A percentile compares a stretch with the other conserved stretches of the same genome.
Evolutionary conservation across 2,329 filamentous ascomycete genomes (phyloP).

Genomic region (Leptographium wingfieldii): DNA sequence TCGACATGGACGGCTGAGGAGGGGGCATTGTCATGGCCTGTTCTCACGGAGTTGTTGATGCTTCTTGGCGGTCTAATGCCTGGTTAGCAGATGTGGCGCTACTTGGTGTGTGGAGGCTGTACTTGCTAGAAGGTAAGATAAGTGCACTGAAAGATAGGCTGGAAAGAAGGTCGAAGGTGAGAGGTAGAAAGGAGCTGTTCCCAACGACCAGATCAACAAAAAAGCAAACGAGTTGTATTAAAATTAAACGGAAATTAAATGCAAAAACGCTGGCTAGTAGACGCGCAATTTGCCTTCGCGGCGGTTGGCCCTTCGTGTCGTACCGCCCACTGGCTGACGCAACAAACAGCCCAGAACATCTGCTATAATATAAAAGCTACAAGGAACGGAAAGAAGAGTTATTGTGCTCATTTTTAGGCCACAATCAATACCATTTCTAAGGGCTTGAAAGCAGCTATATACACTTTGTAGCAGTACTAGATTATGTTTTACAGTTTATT

Average conservation of each 20-base stretch:
- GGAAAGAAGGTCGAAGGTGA: background rate
- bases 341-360: slow-evolving; percentile 6
- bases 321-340: too few species aligned
- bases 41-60: background rate
- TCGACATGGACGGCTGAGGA: background rate
- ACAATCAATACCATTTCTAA: too few species aligned
- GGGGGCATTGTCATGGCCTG: background rate
- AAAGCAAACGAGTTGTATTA: background rate
- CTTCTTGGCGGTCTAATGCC: background rate
- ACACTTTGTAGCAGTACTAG: too few species aligned
- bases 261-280: background rate
- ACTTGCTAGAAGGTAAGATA: background rate
- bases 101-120: background rate
- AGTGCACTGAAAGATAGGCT: background rate
- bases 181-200: background rate
- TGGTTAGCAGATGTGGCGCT: background rate
- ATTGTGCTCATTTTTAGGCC: too few species aligned
- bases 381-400: too few species aligned
- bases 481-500: too few species aligned
- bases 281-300: background rate
- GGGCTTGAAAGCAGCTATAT: too few species aligned
- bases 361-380: too few species aligned
- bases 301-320: background rate
- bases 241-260: background rate
- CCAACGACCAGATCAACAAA: background rate